Evolutionary conservation across 208 protist genomes (phyloP).

Genomic region (Wallacemonas sp.): DNA sequence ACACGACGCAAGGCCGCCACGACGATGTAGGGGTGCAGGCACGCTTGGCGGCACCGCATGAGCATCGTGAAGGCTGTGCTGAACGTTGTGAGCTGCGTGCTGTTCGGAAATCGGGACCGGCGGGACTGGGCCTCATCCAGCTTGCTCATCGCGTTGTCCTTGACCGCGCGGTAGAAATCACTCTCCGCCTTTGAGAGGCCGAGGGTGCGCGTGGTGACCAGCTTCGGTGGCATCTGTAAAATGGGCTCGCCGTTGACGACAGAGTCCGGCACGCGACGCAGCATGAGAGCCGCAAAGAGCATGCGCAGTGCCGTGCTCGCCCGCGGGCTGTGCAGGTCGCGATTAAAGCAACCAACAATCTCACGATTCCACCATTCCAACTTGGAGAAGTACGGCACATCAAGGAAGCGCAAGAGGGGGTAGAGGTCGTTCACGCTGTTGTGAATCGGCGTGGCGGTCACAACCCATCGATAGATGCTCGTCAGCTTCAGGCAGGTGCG

Average conservation of each 20-base stretch:
- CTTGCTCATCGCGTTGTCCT: conserved; percentile 46
- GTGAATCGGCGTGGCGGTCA: conserved; percentile 65
- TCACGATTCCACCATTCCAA: conserved; percentile 69
- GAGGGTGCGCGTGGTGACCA: conserved; percentile 27
- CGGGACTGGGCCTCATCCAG: conserved; percentile 23
- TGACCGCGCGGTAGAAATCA: conserved; percentile 54
- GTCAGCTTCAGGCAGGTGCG: conserved; percentile 48
- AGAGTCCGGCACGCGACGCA: conserved; percentile 58
- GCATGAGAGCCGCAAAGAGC: conserved; percentile 53
- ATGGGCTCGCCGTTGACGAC: conserved; percentile 47
- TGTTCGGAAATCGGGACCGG: neutral
- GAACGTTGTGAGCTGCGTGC: conserved; percentile 35
- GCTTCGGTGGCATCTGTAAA: conserved; percentile 47
- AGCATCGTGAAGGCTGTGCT: conserved; percentile 86
- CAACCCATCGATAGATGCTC: conserved; percentile 50
- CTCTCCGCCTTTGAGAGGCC: conserved; percentile 36
- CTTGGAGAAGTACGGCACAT: conserved; percentile 61
- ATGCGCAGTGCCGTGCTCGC: conserved; percentile 50
- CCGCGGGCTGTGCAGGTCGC: conserved; percentile 42
- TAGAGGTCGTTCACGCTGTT: conserved; percentile 78
- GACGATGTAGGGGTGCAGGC: conserved; percentile 83
- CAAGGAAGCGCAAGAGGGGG: conserved; percentile 63
- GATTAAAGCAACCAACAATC: conserved; percentile 58
- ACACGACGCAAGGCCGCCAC: conserved; percentile 49
- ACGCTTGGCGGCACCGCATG: conserved; percentile 81